These are phyloP conservation scores for Bruguiera sexangula DNA, from an alignment of 345 rosid species.

Conservation along the genomic window DNA sequence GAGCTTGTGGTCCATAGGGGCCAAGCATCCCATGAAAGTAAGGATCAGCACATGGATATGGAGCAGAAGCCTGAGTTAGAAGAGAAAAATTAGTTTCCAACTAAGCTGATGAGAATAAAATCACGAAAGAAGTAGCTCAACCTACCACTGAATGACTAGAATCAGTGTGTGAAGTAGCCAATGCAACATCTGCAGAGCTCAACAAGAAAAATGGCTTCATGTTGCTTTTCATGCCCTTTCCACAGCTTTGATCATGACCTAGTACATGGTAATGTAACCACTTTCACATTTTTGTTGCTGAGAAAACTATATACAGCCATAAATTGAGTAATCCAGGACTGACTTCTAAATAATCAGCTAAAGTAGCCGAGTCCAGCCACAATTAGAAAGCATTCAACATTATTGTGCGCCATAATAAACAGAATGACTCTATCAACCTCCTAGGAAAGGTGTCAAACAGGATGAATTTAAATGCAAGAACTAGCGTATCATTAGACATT, in stretches of 20 bases:
- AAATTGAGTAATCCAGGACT: neutral
- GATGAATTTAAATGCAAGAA: neutral
- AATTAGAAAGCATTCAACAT: neutral
- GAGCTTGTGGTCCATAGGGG: slow-evolving; percentile 42
- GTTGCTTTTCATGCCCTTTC: slow-evolving; percentile 32
- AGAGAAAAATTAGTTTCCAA: slow-evolving; percentile 9
- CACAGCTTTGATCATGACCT: slow-evolving; percentile 39
- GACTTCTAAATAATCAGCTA: neutral
- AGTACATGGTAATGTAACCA: neutral
- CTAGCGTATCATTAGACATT: neutral
- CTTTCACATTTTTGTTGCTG: neutral
- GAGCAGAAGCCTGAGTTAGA: slow-evolving; percentile 30
- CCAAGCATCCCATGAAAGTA: slow-evolving; percentile 34
- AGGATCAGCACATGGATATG: slow-evolving; percentile 29
- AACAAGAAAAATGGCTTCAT: slow-evolving; percentile 33
- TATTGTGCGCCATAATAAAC: neutral
- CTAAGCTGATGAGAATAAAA: neutral
- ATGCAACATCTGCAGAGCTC: slow-evolving; percentile 24
- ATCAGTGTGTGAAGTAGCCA: slow-evolving; percentile 24
- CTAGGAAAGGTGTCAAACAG: neutral
- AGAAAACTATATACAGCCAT: neutral
- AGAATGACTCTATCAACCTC: neutral
- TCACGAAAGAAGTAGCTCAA: slow-evolving; percentile 1
- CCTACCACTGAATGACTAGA: slow-evolving; percentile 30
- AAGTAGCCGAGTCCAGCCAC: neutral